Evolutionary conservation across 768 basidiomycete genomes (phyloP), one percentile per base, ranked within the genome.

Genomic region (Galerina marginata): DNA sequence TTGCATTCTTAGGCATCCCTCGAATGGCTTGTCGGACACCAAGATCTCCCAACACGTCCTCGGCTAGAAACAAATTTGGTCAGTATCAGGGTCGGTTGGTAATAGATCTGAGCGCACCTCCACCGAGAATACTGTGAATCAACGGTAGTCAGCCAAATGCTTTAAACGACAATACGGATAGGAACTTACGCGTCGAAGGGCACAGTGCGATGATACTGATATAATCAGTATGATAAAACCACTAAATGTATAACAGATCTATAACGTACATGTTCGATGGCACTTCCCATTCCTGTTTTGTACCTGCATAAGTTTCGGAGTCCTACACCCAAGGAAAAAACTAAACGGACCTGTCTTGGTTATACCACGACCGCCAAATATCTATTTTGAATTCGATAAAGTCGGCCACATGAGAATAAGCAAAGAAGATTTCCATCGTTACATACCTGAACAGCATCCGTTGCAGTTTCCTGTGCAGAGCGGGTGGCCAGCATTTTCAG

Each of bases 281-380:
- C 80, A 50, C 81, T 79, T 43, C 92, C 93, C 82, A 85, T 83
- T 58, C 82, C 80, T 78, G 59, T 52, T 20, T 54, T 50, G 38
- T 59, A 39, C 14, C 12, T 9, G 55, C 56, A 48, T 57, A 25
- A 54, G 42, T 65, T 54, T 37, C 37, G 62, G 45, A 12, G 29
- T 33, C 29, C n/a, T 20, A 44, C 45, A 33, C 33, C 15, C 57
- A 42, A n/a, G 33, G 29, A 16, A 38, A 45, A 55, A 55, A 56
- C 20, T 46, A n/a, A n/a, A 55, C 83, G 79, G 83, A 59, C 91
- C 92, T 7, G 89, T 89, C 74, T 85, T 83, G 11, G 95, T 96
- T 60, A 96, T 85, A 47, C 91, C 94, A 65, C 95, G 86, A 20
- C 94, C 94, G 62, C 93, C 93, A 69, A 94, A 95, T 65, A 95